A percentile compares a stretch with the other conserved stretches of the same genome.
Evolutionary conservation across 1,284 basidiomycete species (phyloP).

Genomic region (Pseudozyma thailandica): DNA sequence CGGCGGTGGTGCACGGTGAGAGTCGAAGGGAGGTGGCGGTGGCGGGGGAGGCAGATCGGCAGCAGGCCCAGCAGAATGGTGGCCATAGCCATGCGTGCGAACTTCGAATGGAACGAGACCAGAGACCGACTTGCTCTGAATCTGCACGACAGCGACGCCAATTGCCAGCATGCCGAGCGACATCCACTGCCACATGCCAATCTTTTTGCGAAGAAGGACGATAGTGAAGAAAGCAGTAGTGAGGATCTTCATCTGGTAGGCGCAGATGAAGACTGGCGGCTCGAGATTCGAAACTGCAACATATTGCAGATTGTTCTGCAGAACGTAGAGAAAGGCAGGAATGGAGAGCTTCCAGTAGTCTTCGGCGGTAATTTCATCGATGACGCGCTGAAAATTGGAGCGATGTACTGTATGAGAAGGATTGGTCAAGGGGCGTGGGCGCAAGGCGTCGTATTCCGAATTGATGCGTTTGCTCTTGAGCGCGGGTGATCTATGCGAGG

Average conservation of each 20-base stretch:
- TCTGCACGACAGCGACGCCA: conserved; percentile 92
- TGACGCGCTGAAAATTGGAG: conserved; percentile 25
- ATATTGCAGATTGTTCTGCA: conserved; percentile 94
- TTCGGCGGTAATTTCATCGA: conserved; percentile 71
- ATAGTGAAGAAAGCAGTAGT: conserved; percentile 96
- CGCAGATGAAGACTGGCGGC: conserved; percentile 88
- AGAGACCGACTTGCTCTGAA: conserved; percentile 68
- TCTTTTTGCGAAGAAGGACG: conserved; percentile 81
- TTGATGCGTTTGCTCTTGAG: conserved; percentile 16
- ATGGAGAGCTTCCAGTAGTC: conserved; percentile 98
- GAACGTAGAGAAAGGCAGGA: conserved; percentile 87
- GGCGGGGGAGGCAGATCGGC: conserved; percentile 42
- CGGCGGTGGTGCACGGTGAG: conserved; percentile 60
- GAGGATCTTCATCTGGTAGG: conserved; percentile 77
- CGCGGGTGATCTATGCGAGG: conserved; percentile 6
- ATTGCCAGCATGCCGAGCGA: conserved; percentile 85
- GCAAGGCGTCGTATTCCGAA: conserved; percentile 17
- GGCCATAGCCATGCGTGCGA: conserved; percentile 43
- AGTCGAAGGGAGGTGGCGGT: conserved; percentile 61
- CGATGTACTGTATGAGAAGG: not conserved
- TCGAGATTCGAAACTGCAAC: conserved; percentile 91
- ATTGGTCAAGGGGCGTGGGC: conserved; percentile 6
- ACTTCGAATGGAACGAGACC: conserved; percentile 50
- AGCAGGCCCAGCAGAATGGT: conserved; percentile 35
- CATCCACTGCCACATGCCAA: conserved; percentile 82